Conservation (phyloP, 768 basidiomycete genomes). For the Coprinellus micaceus region DNA sequence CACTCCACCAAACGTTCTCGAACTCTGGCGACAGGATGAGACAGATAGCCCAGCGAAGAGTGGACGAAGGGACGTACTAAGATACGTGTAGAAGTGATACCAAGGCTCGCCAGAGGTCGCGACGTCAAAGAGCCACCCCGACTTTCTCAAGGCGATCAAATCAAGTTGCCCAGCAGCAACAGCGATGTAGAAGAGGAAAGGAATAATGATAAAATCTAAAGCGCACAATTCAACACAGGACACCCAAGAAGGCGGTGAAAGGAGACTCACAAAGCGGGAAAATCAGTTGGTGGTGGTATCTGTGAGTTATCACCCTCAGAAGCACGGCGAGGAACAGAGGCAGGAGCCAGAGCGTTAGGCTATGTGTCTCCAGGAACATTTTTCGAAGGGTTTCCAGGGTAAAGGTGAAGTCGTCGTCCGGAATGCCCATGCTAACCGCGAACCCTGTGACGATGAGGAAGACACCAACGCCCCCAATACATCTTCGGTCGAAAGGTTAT, state of each 20-base stretch:
- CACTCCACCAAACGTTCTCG: conserved; percentile 51
- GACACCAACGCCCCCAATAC: conserved; percentile 93
- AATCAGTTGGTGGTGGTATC: conserved; percentile 82
- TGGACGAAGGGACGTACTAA: conserved; percentile 44
- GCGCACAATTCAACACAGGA: not conserved
- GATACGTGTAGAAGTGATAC: conserved; percentile 85
- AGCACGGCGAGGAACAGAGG: conserved; percentile 75
- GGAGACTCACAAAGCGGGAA: conserved; percentile 75
- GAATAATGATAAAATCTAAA: conserved; percentile 77
- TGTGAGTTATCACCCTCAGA: conserved; percentile 75
- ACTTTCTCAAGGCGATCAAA: conserved; percentile 51
- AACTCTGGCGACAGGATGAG: conserved; percentile 44
- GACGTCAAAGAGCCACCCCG: conserved; percentile 89
- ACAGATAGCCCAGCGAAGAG: not conserved
- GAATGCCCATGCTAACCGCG: conserved; percentile 78
- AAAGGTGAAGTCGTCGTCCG: conserved; percentile 72
- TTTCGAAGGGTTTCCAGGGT: conserved; percentile 60
- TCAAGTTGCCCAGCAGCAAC: conserved; percentile 61
- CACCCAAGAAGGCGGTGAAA: not conserved
- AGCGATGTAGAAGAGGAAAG: conserved; percentile 78
- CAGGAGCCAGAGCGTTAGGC: conserved; percentile 73
- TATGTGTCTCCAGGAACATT: conserved; percentile 62
- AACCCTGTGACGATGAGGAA: conserved; percentile 93
- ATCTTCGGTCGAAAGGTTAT: conserved; percentile 33
- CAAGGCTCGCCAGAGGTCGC: conserved; percentile 44